Base-by-base conservation (phyloP, 1,284 basidiomycete genomes). In the Athelia psychrophila region DNA sequence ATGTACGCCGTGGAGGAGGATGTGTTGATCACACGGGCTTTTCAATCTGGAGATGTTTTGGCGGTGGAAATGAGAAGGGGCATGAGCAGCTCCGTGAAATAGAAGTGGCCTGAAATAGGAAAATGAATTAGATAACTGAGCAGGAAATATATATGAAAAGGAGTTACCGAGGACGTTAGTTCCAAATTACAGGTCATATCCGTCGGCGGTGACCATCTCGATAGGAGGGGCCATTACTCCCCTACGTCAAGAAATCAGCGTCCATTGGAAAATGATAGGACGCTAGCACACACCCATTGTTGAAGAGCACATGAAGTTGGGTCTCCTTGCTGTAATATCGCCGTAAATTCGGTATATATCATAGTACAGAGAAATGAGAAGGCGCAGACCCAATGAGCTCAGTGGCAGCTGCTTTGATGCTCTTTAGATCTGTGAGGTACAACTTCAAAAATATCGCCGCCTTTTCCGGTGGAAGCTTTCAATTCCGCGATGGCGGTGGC, bases 151-250 rank as follows among this genome's bases (percentile, higher is more conserved):
- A n/a, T 3, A 27, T 19, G 20, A 19, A 12, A 16, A 3, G 23
- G 9, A 22, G 53, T 35, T 20, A 63, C 65, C 68, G 27, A 80
- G 60, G n/a, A 69, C 67, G 53, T 81, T 81, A 2, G 74, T 78
- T 3, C 78, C 79, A 51, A 76, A 80, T 58, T 79, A 78, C 13
- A 80, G 63, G 33, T 80, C 76, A 53, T 74, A 78, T 0, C 76
- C 77, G 45, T 81, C 73, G 12, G 61, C 62, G 0, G 80, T 81
- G 46, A 68, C 53, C 44, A 63, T 44, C 3, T 68, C 64, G 2
- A 66, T 49, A 0, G 73, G 70, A 2, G 69, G 64, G 10, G 61
- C 61, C 78, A 81, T 79, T 16, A 81, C 70, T 3, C 80, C 79
- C 2, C 72, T 73, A 23, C 16, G 16, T 8, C 25, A n/a, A n/a